Evolutionary conservation across 2,329 filamentous ascomycete genomes (phyloP), one percentile per base, ranked within the genome.

Genomic region (Aspergillus niger): DNA sequence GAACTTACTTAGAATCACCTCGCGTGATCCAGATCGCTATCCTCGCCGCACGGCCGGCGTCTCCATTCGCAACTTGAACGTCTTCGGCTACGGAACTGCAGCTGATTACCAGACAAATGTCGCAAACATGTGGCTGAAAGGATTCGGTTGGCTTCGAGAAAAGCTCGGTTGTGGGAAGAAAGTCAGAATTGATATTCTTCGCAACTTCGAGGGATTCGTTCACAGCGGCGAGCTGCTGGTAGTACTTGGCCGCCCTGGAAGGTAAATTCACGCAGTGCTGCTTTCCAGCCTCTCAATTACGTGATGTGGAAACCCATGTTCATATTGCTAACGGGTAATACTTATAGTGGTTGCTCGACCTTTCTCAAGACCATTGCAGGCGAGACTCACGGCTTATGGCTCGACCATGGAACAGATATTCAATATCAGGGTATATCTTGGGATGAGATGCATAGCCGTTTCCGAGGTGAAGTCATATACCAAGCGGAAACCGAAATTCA

Each of bases 381-480:
- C 62, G 91, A 96, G 76, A 91, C 89, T 22, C 89, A 92, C 67
- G 92, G 92, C 55, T 88, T 96, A 67, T 86, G 84, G 67, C 81
- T 95, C 13, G 89, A 91, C 51, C 78, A 89, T 3, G 78, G 81
- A 10, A 88, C 90, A 0, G 86, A 91, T 63, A 86, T 96, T 72
- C 94, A 96, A 77, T 96, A 96, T 71, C 89, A 95, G 57, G 79
- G 77, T 26, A 74, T 78, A 69, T 80, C 85, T 11, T 83, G 89
- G 58, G 78, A 90, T 68, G 84, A 91, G 69, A 93, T 94, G 89
- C 86, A 91, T 77, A 85, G 85, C 11, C 81, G 80, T 2, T 92
- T 93, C 76, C 88, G 90, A n/a, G 91, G 91, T 64, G 91, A 95
- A 76, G 89, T 90, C 63, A 92, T 94, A 73, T 95, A 94, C 77